A percentile compares a stretch with the other conserved stretches of the same genome.
phyloP scores from a whole-genome alignment of 2,329 filamentous ascomycete genomes.

The Orbilia ellipsospora region DNA sequence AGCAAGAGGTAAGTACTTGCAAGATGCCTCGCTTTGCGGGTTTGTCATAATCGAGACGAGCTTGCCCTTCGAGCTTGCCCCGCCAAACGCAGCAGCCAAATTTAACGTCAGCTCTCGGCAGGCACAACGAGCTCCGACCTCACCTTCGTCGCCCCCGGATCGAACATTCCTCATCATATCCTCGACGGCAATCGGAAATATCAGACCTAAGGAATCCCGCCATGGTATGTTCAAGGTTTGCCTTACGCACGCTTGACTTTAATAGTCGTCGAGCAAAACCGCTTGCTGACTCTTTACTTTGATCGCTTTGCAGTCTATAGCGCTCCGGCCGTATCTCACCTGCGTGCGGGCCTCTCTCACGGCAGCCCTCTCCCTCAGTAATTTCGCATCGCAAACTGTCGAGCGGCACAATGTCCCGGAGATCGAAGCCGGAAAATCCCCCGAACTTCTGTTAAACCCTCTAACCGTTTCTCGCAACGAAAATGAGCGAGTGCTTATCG shows the following conservation, averaged over 20 bases:
- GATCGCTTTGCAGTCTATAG: constrained; percentile 77
- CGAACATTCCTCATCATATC: not conserved
- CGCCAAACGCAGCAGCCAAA: constrained; percentile 16
- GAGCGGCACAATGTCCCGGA: constrained; percentile 99
- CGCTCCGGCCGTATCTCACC: constrained; percentile 93
- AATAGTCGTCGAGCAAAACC: too few species aligned
- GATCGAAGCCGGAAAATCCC: constrained; percentile 90
- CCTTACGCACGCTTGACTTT: not conserved
- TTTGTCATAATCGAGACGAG: not conserved
- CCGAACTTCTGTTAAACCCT: constrained; percentile 92
- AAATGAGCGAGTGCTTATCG: constrained; percentile 94
- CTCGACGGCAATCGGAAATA: not conserved
- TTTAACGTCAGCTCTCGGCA: constrained; percentile 3
- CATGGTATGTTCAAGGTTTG: constrained; percentile 25
- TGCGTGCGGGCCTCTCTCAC: constrained; percentile 95
- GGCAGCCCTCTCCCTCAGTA: constrained; percentile 89
- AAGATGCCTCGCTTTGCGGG: not conserved
- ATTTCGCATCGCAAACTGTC: constrained; percentile 96
- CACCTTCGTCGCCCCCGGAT: too few species aligned
- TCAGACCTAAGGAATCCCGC: not conserved
- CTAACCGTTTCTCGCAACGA: constrained; percentile 93
- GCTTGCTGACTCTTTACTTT: too few species aligned
- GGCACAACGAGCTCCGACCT: not conserved
- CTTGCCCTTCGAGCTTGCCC: constrained; percentile 31
- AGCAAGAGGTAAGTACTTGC: too few species aligned